Base-by-base conservation (phyloP, 2,329 filamentous ascomycete species). In the Neofusicoccum parvum region DNA sequence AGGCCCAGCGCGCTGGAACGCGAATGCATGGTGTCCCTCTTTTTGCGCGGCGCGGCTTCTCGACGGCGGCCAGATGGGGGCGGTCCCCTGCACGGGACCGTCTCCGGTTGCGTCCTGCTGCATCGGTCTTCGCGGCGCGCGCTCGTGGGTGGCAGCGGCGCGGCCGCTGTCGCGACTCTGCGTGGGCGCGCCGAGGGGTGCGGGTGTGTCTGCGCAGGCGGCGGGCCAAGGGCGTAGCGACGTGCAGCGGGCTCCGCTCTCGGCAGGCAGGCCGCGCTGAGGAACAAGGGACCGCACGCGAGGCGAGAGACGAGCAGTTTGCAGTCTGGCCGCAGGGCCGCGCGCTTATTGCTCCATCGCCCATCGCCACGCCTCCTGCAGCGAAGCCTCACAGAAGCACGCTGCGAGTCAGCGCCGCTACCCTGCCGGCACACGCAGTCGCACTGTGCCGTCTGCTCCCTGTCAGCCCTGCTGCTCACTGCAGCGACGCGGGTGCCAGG, bases 391-490 rank as follows among this genome's bases (percentile, higher is more conserved):
- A 43, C 27, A 60, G 56, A 60, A 48, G 56, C 43, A 60, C 41
- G 41, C 56, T 7, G 56, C 56, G 56, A 60, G 56, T 48, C 56
- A 60, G 56, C 54, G 54, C 54, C 23, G 12, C 48, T 32, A 32
- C 27, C 27, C 27, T 32, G 27, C 48, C 48, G 48, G 48, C 48
- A 11, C 20, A 32, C 12, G 39, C 54, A 32, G 41, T 46, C 54
- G 41, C 54, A 59, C 54, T 59, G 54, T 59, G 54, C 54, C 54
- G 54, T 32, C 54, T 43, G 56, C 56, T 60, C 56, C 56, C 56
- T 48, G 56, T 60, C 56, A 60, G 56, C 56, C 56, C 43, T 60
- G 54, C 54, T 59, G 53, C 51, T 56, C 51, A 56, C 53, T 58
- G 54, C 54, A 59, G 54, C 54, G 54, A 46, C 54, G 54, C 54